These are phyloP conservation scores for Suillus tomentosus DNA, from an alignment of 768 basidiomycete genomes.

Conservation along the genomic window DNA sequence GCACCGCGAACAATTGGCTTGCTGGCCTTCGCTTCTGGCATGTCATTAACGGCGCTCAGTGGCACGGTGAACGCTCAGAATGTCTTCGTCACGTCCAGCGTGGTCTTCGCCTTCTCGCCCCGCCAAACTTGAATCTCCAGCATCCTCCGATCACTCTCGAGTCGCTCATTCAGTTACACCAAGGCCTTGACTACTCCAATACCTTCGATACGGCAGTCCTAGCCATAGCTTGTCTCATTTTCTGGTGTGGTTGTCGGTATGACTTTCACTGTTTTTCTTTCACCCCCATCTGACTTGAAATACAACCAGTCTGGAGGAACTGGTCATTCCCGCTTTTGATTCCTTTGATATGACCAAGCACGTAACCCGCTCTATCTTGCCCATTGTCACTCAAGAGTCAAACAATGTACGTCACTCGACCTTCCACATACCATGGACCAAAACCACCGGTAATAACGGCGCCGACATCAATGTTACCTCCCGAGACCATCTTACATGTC, in stretches of 20 bases:
- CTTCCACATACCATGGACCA: conserved; percentile 39
- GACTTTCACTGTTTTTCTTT: conserved; percentile 9
- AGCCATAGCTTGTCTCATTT: not conserved
- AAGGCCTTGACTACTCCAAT: not conserved
- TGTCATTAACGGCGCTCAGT: conserved; percentile 29
- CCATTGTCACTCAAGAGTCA: not conserved
- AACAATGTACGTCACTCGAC: conserved; percentile 14
- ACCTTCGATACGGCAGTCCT: not conserved
- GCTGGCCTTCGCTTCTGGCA: conserved; percentile 41
- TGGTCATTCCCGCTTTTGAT: not conserved
- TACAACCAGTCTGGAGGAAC: not conserved
- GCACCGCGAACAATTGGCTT: conserved; percentile 36
- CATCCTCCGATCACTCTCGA: not conserved
- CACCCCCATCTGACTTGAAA: conserved; percentile 6
- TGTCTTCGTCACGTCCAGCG: conserved; percentile 3
- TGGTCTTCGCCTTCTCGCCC: not conserved
- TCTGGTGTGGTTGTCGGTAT: conserved; percentile 1
- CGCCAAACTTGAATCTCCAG: not conserved
- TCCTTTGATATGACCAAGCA: not conserved
- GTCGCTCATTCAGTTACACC: not conserved
- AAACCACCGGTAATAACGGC: conserved; percentile 31
- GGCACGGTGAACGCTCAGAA: conserved; percentile 3
- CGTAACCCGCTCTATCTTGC: not conserved
- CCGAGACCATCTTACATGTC: conserved; percentile 15
- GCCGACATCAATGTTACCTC: conserved; percentile 33